Evolutionary conservation across 169 alveolate genomes (phyloP).

Genomic region (Babesia gibsoni): DNA sequence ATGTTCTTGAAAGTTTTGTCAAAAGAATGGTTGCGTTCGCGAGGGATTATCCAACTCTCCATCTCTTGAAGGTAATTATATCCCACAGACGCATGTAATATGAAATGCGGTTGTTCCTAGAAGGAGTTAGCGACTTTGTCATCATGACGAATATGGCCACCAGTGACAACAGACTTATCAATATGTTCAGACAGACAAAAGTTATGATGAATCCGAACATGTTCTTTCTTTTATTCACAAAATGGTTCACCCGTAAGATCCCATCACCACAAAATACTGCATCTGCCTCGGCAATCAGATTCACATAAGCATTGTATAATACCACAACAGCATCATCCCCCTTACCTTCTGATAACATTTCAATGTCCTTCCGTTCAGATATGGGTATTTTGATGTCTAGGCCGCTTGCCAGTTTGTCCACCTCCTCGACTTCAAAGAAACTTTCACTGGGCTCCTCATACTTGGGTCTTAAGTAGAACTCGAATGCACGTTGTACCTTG

Average conservation of each 20-base stretch:
- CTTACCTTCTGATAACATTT: neutral
- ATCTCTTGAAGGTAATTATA: no score
- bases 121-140: neutral
- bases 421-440: neutral
- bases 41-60: no score
- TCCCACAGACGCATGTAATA: no score
- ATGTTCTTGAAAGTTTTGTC: no score
- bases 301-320: constrained; percentile 7
- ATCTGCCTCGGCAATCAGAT: neutral
- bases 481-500: neutral
- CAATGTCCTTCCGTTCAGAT: neutral
- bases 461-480: no score
- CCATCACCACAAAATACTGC: neutral
- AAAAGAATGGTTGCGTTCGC: no score
- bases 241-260: neutral
- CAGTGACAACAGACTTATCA: constrained; percentile 4
- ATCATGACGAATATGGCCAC: neutral
- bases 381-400: neutral
- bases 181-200: neutral
- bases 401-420: neutral
- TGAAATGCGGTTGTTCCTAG: no score
- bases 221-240: neutral
- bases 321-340: constrained; percentile 2
- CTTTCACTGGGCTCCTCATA: no score
- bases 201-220: neutral